A percentile compares a stretch with the other conserved stretches of the same genome.
Conservation (phyloP, 352 stramenopile genomes). For the Phytopythium litorale region DNA sequence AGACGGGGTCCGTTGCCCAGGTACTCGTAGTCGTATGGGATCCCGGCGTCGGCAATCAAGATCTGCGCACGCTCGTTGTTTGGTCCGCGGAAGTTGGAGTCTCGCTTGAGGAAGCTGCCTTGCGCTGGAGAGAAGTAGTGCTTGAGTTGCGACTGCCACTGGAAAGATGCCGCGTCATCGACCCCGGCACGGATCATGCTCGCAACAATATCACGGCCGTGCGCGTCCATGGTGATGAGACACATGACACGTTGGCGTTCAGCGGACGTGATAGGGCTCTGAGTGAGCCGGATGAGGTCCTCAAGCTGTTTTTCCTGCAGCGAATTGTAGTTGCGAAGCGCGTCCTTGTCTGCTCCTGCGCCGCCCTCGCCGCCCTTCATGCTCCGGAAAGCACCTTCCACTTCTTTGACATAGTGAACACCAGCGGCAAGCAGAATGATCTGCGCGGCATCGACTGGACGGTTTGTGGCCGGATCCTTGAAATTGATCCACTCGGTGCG, state of each 20-base stretch:
- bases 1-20: slow-evolving; percentile 92
- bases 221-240: slow-evolving; percentile 95
- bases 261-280: slow-evolving; percentile 89
- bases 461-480: slow-evolving; percentile 75
- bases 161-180: slow-evolving; percentile 80
- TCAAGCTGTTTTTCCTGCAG: slow-evolving; percentile 92
- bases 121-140: slow-evolving; percentile 90
- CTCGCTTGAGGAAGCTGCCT: slow-evolving; percentile 89
- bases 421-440: slow-evolving; percentile 93
- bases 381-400: slow-evolving; percentile 79
- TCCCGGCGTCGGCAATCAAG: slow-evolving; percentile 90
- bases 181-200: slow-evolving; percentile 92
- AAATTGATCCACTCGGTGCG: slow-evolving; percentile 96
- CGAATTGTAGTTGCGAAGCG: slow-evolving; percentile 89
- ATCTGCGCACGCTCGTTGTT: slow-evolving; percentile 84
- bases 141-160: slow-evolving; percentile 96
- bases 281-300: slow-evolving; percentile 92
- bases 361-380: slow-evolving; percentile 45
- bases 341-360: slow-evolving; percentile 56
- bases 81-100: slow-evolving; percentile 81
- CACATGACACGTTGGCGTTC: slow-evolving; percentile 94
- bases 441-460: slow-evolving; percentile 93
- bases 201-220: slow-evolving; percentile 94
- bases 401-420: slow-evolving; percentile 93
- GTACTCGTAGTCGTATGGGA: slow-evolving; percentile 97